Conservation (phyloP, 768 basidiomycete species). For the Roridomyces roridus region DNA sequence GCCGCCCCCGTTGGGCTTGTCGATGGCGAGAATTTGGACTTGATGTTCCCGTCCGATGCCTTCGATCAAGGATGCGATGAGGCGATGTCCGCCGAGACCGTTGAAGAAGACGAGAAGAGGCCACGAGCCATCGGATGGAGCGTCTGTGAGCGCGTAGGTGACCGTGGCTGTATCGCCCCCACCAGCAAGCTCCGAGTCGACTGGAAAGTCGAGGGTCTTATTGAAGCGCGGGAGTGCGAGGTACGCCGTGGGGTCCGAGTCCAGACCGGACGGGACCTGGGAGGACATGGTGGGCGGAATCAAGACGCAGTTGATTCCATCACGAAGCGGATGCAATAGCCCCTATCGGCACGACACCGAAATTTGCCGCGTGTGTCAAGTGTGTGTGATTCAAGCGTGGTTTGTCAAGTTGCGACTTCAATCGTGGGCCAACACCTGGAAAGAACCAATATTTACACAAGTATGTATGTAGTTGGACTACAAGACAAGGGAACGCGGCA, state of each 20-base stretch:
- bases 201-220: conserved; percentile 10
- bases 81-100: conserved; percentile 23
- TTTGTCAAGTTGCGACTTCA: no score
- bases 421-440: no score
- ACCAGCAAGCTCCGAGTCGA: conserved; percentile 4
- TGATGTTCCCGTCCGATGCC: conserved; percentile 18
- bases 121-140: conserved; percentile 7
- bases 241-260: conserved; percentile 13
- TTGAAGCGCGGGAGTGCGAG: conserved; percentile 22
- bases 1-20: conserved; percentile 15
- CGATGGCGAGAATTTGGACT: conserved; percentile 20
- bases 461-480: no score
- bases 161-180: background rate
- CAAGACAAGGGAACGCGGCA: no score
- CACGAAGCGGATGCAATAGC: no score
- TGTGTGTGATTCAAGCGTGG: no score
- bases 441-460: no score
- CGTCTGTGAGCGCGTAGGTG: conserved; percentile 9
- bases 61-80: conserved; percentile 18
- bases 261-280: conserved; percentile 8
- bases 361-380: no score
- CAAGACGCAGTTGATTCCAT: no score
- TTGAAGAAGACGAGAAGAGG: conserved; percentile 25
- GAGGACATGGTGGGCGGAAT: no score
- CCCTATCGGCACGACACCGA: no score